phyloP scores from a whole-genome alignment of 768 basidiomycete genomes.

The Hysterangium stoloniferum region DNA sequence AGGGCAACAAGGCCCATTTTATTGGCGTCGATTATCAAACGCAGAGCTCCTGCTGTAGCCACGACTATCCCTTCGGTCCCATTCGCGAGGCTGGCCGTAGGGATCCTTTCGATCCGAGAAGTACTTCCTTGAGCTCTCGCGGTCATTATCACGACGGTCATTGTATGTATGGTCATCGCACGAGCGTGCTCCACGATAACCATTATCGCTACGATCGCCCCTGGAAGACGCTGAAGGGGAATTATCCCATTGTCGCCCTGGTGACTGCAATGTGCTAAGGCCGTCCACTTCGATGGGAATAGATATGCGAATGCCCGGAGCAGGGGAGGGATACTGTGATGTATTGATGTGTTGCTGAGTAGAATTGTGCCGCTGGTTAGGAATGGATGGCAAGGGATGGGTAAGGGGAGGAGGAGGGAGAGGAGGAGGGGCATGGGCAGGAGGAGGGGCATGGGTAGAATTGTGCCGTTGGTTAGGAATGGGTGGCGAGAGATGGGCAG shows the following conservation, averaged over 20 bases:
- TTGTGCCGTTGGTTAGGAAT: background rate
- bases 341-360: background rate
- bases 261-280: background rate
- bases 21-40: no score
- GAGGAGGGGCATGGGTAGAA: background rate
- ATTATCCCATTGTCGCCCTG: background rate
- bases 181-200: background rate
- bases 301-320: background rate
- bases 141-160: background rate
- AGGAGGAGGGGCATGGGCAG: background rate
- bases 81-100: background rate
- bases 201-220: background rate
- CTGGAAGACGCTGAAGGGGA: background rate
- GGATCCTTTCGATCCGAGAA: background rate
- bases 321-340: background rate
- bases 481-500: background rate
- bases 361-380: background rate
- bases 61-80: no score
- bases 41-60: no score
- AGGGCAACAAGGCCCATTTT: no score
- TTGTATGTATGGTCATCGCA: background rate
- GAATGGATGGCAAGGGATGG: background rate
- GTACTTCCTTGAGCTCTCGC: no score
- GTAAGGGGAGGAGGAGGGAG: background rate
- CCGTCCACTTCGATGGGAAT: background rate